phyloP scores from a whole-genome alignment of 2,329 filamentous ascomycete genomes.

The Scytalidium sp. region DNA sequence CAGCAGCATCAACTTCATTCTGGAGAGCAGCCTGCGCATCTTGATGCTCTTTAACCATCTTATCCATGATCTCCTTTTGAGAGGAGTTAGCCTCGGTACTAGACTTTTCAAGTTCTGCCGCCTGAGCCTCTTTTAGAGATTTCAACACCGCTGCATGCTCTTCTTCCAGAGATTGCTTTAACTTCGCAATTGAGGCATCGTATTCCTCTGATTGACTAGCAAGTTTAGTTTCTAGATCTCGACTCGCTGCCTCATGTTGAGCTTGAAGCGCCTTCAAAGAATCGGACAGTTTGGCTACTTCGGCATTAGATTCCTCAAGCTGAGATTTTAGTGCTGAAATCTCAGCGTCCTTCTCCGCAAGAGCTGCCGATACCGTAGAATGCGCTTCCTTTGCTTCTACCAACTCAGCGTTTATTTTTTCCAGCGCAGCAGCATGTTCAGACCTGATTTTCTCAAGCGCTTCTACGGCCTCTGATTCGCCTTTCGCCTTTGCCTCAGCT shows the following conservation, averaged over 20 bases:
- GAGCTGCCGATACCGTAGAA: constrained; percentile 24
- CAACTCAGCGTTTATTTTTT: constrained; percentile 40
- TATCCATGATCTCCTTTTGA: constrained; percentile 46
- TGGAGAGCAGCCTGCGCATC: constrained; percentile 45
- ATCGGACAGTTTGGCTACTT: constrained; percentile 27
- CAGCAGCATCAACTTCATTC: constrained; percentile 52
- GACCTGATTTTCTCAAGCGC: constrained; percentile 47
- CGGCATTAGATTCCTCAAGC: constrained; percentile 34
- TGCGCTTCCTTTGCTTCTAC: constrained; percentile 29
- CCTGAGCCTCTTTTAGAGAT: constrained; percentile 38
- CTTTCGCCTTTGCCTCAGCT: constrained; percentile 18
- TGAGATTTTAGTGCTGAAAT: constrained; percentile 30
- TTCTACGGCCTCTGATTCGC: constrained; percentile 37
- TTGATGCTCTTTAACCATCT: constrained; percentile 50
- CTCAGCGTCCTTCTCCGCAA: constrained; percentile 32
- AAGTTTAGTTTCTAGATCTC: constrained; percentile 40
- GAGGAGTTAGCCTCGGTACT: constrained; percentile 38
- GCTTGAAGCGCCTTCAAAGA: constrained; percentile 18
- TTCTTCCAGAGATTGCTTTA: constrained; percentile 46
- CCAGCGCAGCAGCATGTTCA: constrained; percentile 26
- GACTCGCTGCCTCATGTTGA: constrained; percentile 44
- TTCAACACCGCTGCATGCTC: constrained; percentile 47
- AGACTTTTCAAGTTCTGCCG: constrained; percentile 42
- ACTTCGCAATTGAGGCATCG: constrained; percentile 36
- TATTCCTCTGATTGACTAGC: constrained; percentile 36